Conservation (phyloP, 2,329 filamentous ascomycete genomes). For the Torrubiella hemipterigena region DNA sequence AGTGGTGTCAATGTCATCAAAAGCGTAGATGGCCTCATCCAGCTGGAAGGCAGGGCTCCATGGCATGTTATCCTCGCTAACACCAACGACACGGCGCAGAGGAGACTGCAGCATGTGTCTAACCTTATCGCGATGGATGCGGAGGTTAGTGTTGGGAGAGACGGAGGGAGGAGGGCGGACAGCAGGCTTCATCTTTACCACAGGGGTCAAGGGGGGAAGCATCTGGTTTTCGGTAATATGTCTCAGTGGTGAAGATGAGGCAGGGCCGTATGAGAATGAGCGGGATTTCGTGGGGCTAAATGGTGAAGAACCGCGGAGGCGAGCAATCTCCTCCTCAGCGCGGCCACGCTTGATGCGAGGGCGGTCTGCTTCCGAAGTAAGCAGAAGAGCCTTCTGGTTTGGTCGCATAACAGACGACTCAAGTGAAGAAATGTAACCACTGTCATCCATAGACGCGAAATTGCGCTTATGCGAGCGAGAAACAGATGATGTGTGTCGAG, state of each 20-base stretch:
- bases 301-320: slow-evolving; percentile 82
- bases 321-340: slow-evolving; percentile 90
- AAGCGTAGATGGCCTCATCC: slow-evolving; percentile 40
- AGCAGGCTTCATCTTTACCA: slow-evolving; percentile 64
- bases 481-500: slow-evolving; percentile 51
- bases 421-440: slow-evolving; percentile 91
- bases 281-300: slow-evolving; percentile 74
- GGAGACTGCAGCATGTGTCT: slow-evolving; percentile 73
- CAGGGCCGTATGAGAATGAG: slow-evolving; percentile 36
- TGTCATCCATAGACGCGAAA: slow-evolving; percentile 72
- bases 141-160: slow-evolving; percentile 86
- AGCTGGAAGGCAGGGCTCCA: slow-evolving; percentile 59
- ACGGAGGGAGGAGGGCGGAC: slow-evolving; percentile 53
- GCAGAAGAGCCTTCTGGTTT: slow-evolving; percentile 48
- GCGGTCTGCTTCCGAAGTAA: slow-evolving; percentile 71
- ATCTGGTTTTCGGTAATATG: slow-evolving; percentile 44
- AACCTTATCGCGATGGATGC: slow-evolving; percentile 76
- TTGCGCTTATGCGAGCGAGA: slow-evolving; percentile 63
- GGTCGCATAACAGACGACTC: slow-evolving; percentile 80
- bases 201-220: slow-evolving; percentile 69
- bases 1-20: slow-evolving; percentile 36
- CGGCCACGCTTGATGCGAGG: slow-evolving; percentile 76
- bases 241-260: slow-evolving; percentile 59
- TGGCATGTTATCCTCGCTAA: slow-evolving; percentile 34
- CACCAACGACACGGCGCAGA: slow-evolving; percentile 31